Evolutionary conservation across 306 rosid genomes (phyloP), one percentile per base, ranked within the genome.

Genomic region (Rosa rugosa): DNA sequence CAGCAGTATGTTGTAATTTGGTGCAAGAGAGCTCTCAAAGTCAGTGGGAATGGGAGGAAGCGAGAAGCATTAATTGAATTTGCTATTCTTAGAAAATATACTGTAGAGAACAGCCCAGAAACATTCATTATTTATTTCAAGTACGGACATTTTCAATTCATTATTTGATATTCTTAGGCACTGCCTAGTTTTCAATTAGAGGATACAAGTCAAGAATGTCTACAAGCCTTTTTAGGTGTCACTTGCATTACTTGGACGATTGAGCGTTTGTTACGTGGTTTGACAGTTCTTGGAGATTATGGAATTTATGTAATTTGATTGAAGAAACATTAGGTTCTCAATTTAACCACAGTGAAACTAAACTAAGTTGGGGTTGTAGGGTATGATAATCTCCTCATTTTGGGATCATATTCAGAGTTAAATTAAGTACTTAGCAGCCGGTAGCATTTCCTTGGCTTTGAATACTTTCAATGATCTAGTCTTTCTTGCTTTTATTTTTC

Each of bases 151-250:
- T 56, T 23, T 23, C 38, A 59, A 11, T 11, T 10, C 31, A 0
- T 72, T 31, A 27, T 49, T 50, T 73, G 50, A n/a, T 73, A 40
- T 75, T 72, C 46, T 75, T 20, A 17, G 57, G 70, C 77, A 74
- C 42, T 25, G 45, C 20, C 59, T 11, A 17, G 71, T 62, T 59
- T 75, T 17, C 46, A 62, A 27, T 14, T 44, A 17, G 51, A 18
- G 71, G 50, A 11, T 62, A 27, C 42, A 75, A 13, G 13, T 59
- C 4, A 3, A 31, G 79, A 45, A 18, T 62, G 44, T 25, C 71
- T 45, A 25, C 60, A 27, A 40, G 78, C 25, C 59, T 62, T 45
- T 42, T 62, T 62, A 5, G 34, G 31, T 44, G 17, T 27, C 34
- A 27, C 31, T 44, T 75, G 45, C 46, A 45, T 57, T 40, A 56